Evolutionary conservation across 345 rosid genomes (phyloP).

Genomic region (Leavenworthia alabamica): DNA sequence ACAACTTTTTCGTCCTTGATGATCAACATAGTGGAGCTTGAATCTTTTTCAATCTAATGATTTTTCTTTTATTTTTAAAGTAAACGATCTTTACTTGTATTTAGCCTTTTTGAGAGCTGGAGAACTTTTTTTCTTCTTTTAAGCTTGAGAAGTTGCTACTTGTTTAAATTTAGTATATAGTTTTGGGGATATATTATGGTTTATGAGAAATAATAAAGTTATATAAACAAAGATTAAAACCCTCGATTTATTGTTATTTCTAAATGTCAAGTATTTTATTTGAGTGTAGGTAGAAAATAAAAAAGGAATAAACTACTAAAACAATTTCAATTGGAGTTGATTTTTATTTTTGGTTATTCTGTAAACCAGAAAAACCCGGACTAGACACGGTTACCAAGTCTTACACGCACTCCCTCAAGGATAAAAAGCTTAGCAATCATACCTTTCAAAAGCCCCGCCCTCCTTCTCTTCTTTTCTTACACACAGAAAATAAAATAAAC

Average conservation of each 20-base stretch:
- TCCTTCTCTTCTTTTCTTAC: constrained; percentile 19
- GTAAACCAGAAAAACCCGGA: too few relatives aligned
- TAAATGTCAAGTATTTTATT: too few relatives aligned
- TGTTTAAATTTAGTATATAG: not conserved
- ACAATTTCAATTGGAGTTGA: not conserved
- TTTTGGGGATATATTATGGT: not conserved
- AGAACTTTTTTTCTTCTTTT: not conserved
- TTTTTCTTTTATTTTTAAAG: not conserved
- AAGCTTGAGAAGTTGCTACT: not conserved
- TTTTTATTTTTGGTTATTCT: not conserved
- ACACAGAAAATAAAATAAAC: not conserved
- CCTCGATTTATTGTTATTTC: not conserved
- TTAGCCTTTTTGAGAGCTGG: not conserved
- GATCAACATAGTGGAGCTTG: constrained; percentile 20
- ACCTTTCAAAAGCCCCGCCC: too few relatives aligned
- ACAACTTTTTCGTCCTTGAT: constrained; percentile 2
- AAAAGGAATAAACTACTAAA: constrained; percentile 3
- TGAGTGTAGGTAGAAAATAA: not conserved
- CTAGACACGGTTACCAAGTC: too few relatives aligned
- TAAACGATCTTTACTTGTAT: constrained; percentile 13
- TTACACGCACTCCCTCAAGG: too few relatives aligned
- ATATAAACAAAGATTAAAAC: not conserved
- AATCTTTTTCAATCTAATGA: constrained; percentile 3
- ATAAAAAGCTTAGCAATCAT: too few relatives aligned
- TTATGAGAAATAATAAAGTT: not conserved